Evolutionary conservation across 2,329 filamentous ascomycete genomes (phyloP), one percentile per base, ranked within the genome.

Genomic region (Plectosphaerella sp.): DNA sequence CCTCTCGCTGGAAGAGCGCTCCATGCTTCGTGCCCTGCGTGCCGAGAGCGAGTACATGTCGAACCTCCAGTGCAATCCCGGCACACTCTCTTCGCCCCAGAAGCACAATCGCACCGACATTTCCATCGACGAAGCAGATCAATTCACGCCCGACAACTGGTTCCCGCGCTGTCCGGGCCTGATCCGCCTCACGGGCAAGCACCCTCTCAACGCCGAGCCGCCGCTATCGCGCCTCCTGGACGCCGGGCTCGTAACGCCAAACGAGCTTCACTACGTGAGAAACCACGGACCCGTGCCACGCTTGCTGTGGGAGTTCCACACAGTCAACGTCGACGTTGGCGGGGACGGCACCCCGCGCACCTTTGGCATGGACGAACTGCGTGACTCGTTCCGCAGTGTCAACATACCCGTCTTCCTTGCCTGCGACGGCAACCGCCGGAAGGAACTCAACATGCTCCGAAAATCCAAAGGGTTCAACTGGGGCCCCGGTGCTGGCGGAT

Each of bases 111-210:
- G 55, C 22, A 54, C 52, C 2, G 54, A 60, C 45, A 41, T 62
- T 2, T 55, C 55, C 16, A 57, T 61, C 45, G 60, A 62, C 37
- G 75, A 78, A 57, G 64, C 67, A 3, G 78, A 81, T 54, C 75
- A 79, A 42, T 76, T 76, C 55, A 72, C 71, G 2, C 76, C 76
- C 0, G 76, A 81, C 59, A 80, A 78, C 53, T 80, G 77, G 78
- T 65, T 81, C 2, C 76, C 76, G 4, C 70, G 76, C 9, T 71
- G 68, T 1, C 62, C 65, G 1, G 59, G 75, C 24, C 66, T 81
- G 5, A 74, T 79, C 36, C 72, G 78, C 1, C 57, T 77, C 16
- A 80, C 76, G 1, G 77, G 77, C 4, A 78, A 78, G 45, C 77
- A 80, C 59, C 77, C 77, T 0, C 55, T 82, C 51, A 81, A 82